Evolutionary conservation across 2,329 filamentous ascomycete species (phyloP).

Genomic region (Epichloe sibirici): DNA sequence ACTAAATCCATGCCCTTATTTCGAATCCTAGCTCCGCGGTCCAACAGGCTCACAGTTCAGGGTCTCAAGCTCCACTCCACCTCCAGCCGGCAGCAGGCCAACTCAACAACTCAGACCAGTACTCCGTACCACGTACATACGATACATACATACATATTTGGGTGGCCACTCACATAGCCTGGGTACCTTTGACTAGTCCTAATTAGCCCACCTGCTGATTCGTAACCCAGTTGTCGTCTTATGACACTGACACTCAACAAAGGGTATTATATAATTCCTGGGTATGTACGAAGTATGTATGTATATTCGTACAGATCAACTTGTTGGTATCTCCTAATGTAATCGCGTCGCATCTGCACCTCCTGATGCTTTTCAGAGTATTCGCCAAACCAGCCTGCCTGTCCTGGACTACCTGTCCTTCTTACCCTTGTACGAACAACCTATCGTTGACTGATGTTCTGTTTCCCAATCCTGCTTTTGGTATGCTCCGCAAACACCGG

Average conservation of each 20-base stretch:
- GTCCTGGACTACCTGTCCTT: not conserved
- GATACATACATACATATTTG: too few relatives aligned
- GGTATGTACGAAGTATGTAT: not conserved
- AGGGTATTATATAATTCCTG: not conserved
- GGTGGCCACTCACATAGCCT: too few relatives aligned
- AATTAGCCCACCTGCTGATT: not conserved
- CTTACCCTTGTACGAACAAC: not conserved
- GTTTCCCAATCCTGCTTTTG: constrained; percentile 4
- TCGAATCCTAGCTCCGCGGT: too few relatives aligned
- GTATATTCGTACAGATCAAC: constrained; percentile 12
- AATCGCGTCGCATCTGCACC: constrained; percentile 7
- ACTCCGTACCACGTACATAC: too few relatives aligned
- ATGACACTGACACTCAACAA: too few relatives aligned
- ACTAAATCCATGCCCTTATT: too few relatives aligned
- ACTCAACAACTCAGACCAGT: too few relatives aligned
- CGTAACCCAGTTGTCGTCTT: too few relatives aligned
- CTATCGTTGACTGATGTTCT: not conserved
- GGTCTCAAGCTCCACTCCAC: too few relatives aligned
- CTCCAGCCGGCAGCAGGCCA: too few relatives aligned
- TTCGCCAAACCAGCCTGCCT: not conserved
- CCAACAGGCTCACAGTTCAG: too few relatives aligned
- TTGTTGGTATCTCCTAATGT: constrained; percentile 6
- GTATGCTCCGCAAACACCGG: constrained; percentile 7
- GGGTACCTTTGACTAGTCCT: too few relatives aligned
- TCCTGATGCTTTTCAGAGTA: not conserved